These are phyloP conservation scores for Petrea volubilis DNA, from an alignment of 257 asterid genomes.

Conservation along the genomic window DNA sequence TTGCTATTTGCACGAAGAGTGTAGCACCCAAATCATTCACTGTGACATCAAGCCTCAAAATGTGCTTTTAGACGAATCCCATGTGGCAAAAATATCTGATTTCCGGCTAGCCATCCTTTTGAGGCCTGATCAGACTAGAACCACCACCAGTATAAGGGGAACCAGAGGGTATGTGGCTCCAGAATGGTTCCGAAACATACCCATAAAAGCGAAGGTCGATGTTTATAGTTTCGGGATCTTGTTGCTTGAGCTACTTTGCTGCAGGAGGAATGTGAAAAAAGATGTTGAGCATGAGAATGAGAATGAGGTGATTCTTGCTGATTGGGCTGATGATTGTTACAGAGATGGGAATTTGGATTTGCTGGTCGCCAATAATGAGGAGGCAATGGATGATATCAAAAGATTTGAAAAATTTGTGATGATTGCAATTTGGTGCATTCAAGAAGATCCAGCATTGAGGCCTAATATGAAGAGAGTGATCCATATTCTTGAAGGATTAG, in stretches of 20 bases:
- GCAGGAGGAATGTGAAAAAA: conserved; percentile 7
- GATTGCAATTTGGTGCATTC: conserved; percentile 42
- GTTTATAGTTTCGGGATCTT: conserved; percentile 35
- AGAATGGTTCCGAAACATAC: conserved; percentile 41
- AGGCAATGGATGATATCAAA: not conserved
- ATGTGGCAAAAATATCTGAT: conserved; percentile 36
- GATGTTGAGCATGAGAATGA: conserved; percentile 4
- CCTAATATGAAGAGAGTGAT: conserved; percentile 42
- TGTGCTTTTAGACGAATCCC: conserved; percentile 34
- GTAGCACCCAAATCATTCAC: conserved; percentile 45
- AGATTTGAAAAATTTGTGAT: conserved; percentile 26
- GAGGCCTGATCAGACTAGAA: conserved; percentile 32
- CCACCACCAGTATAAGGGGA: conserved; percentile 37
- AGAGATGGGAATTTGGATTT: not conserved
- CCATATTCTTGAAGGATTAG: conserved; percentile 41
- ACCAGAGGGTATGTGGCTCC: conserved; percentile 52
- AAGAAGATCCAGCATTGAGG: conserved; percentile 43
- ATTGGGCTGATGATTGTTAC: conserved; percentile 37
- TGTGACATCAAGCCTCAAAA: conserved; percentile 54
- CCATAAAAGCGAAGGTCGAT: conserved; percentile 32
- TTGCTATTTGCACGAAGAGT: conserved; percentile 42
- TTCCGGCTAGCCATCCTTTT: conserved; percentile 47
- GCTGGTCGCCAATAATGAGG: conserved; percentile 15
- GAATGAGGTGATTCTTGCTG: conserved; percentile 18
- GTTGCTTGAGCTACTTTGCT: conserved; percentile 29